These are phyloP conservation scores for Scheffersomyces parashehatae DNA, from an alignment of 1,139 yeast species.

Conservation along the genomic window DNA sequence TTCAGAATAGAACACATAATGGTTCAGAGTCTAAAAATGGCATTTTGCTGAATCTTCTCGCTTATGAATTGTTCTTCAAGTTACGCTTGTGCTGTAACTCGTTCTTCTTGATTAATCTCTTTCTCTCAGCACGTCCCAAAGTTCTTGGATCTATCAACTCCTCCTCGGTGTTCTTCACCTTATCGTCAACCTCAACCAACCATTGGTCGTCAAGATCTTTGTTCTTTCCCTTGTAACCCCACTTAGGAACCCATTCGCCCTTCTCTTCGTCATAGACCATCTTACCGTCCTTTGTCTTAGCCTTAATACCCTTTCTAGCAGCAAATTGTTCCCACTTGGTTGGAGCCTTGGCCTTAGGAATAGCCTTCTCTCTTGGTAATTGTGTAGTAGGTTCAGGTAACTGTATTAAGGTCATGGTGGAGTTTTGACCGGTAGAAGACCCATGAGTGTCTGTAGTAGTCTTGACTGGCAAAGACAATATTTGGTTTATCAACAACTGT, in stretches of 20 bases:
- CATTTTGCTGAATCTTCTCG: too few species aligned
- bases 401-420: conserved; percentile 78
- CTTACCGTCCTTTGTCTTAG: conserved; percentile 89
- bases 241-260: conserved; percentile 96
- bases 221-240: conserved; percentile 97
- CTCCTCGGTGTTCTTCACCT: conserved; percentile 60
- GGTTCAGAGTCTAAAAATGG: too few species aligned
- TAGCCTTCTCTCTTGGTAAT: conserved; percentile 92
- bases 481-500: conserved; percentile 86
- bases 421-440: conserved; percentile 60
- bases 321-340: conserved; percentile 99
- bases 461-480: conserved; percentile 84
- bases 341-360: conserved; percentile 88
- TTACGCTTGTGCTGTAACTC: conserved; percentile 86
- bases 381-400: conserved; percentile 82
- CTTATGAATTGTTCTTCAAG: conserved; percentile 38
- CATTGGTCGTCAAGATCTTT: conserved; percentile 87
- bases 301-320: conserved; percentile 87
- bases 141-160: conserved; percentile 88
- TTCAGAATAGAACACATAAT: too few species aligned
- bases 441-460: conserved; percentile 76
- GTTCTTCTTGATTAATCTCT: conserved; percentile 82
- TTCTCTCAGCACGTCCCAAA: conserved; percentile 77
- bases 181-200: conserved; percentile 92
- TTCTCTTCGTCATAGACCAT: conserved; percentile 85